These are phyloP conservation scores for Adiantum capillusveneris DNA, from an alignment of 75 land plant species.

Conservation along the genomic window DNA sequence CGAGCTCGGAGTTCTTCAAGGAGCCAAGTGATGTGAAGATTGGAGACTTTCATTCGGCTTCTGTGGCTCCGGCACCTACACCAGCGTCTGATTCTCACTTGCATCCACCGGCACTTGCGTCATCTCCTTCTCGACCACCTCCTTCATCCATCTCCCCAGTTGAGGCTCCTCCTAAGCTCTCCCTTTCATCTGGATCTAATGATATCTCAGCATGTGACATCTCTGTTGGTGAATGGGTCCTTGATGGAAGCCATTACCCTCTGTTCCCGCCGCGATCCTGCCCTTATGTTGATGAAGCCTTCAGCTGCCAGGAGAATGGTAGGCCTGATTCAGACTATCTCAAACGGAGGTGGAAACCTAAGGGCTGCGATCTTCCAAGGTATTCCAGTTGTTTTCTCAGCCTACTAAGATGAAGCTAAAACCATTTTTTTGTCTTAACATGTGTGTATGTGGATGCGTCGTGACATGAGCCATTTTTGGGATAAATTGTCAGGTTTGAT, in stretches of 20 bases:
- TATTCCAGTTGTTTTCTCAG: no score
- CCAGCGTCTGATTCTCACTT: not conserved
- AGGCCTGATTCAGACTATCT: constrained; percentile 40
- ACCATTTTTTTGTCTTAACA: no score
- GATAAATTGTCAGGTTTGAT: constrained; percentile 71
- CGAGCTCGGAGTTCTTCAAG: no score
- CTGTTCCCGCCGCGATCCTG: constrained; percentile 39
- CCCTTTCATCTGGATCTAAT: no score
- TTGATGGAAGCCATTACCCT: constrained; percentile 39
- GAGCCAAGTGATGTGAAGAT: no score
- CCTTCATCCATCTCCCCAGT: not conserved
- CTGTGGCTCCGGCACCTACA: not conserved
- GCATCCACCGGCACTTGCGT: not conserved
- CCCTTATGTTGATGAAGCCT: constrained; percentile 44
- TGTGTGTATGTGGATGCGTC: no score
- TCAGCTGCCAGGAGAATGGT: constrained; percentile 52
- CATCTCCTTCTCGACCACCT: not conserved
- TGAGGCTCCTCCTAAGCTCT: not conserved
- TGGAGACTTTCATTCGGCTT: not conserved
- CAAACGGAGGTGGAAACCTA: constrained; percentile 53
- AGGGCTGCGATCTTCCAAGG: constrained; percentile 55
- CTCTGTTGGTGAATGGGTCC: constrained; percentile 53
- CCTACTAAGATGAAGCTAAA: no score
- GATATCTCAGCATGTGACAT: constrained; percentile 22
- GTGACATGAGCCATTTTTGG: no score